These are phyloP conservation scores for Cladosporium sp. DNA, from an alignment of 2,329 filamentous ascomycete genomes.

Conservation along the genomic window DNA sequence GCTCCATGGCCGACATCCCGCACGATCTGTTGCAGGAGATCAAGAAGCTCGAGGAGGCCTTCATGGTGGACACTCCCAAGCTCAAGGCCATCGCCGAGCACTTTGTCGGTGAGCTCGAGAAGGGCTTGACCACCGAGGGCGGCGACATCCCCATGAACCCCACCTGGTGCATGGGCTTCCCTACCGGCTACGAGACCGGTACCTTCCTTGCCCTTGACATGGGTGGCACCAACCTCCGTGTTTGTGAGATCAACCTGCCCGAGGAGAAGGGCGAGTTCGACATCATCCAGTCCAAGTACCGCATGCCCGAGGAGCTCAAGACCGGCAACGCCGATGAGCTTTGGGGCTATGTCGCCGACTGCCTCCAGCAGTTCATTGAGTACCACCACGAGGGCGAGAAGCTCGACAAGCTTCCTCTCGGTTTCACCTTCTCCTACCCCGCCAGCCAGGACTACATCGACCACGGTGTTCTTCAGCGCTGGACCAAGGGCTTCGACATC, in stretches of 20 bases:
- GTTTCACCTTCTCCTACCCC: conserved; percentile 96
- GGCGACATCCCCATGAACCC: conserved; percentile 98
- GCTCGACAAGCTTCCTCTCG: conserved; percentile 70
- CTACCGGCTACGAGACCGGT: conserved; percentile 82
- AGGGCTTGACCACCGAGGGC: conserved; percentile 84
- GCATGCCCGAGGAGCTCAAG: conserved; percentile 90
- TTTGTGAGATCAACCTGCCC: conserved; percentile 88
- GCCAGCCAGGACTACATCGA: conserved; percentile 92
- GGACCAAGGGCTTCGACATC: conserved; percentile 98
- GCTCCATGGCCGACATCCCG: conserved; percentile 87
- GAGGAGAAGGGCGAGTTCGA: conserved; percentile 88
- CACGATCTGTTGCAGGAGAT: conserved; percentile 81
- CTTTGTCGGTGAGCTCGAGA: conserved; percentile 83
- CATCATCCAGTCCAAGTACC: conserved; percentile 94
- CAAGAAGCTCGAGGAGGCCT: conserved; percentile 76
- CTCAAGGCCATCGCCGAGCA: conserved; percentile 89
- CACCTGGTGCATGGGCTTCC: conserved; percentile 91
- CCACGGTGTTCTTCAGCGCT: conserved; percentile 86
- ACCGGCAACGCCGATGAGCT: conserved; percentile 80
- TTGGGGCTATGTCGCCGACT: conserved; percentile 94
- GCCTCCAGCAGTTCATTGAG: conserved; percentile 85
- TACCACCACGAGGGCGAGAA: conserved; percentile 72
- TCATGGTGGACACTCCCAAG: conserved; percentile 74
- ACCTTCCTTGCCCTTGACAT: conserved; percentile 90
- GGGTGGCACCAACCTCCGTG: conserved; percentile 92